Evolutionary conservation across 2,329 filamentous ascomycete species (phyloP).

Genomic region (Pseudocercospora fijiensis): DNA sequence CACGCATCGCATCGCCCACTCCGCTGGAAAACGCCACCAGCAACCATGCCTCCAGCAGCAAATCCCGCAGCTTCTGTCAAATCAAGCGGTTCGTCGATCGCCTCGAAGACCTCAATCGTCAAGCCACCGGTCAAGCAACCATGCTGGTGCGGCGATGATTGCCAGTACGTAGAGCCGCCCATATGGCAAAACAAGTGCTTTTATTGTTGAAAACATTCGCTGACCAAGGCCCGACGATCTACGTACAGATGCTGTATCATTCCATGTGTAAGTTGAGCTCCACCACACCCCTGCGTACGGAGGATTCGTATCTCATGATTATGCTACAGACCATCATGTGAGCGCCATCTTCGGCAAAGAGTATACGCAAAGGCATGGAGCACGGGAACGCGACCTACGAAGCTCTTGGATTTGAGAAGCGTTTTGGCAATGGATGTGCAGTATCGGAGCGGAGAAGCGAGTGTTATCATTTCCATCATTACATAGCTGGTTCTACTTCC

Average conservation of each 20-base stretch:
- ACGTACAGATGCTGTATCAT: conserved; percentile 13
- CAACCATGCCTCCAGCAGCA: conserved; percentile 35
- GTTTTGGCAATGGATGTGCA: background rate
- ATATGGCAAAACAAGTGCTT: background rate
- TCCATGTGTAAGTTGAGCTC: conserved; percentile 22
- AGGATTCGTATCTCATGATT: background rate
- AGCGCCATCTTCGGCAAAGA: background rate
- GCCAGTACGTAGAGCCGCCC: conserved; percentile 10
- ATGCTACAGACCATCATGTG: conserved; percentile 19
- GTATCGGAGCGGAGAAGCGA: background rate
- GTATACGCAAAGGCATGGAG: background rate
- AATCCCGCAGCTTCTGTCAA: conserved; percentile 23
- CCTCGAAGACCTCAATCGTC: conserved; percentile 25
- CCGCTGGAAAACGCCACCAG: background rate
- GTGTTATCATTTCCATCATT: background rate
- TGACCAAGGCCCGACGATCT: conserved; percentile 1
- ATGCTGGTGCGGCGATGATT: conserved; percentile 37
- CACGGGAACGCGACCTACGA: background rate
- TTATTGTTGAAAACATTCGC: background rate
- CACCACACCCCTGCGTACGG: background rate
- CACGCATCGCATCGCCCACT: background rate
- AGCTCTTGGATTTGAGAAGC: background rate
- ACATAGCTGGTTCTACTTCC: background rate
- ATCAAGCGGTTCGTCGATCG: conserved; percentile 23
- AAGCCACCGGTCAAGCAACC: conserved; percentile 32